Conservation (phyloP, 495 filamentous ascomycete genomes). For the Penicillium subrubescens region DNA sequence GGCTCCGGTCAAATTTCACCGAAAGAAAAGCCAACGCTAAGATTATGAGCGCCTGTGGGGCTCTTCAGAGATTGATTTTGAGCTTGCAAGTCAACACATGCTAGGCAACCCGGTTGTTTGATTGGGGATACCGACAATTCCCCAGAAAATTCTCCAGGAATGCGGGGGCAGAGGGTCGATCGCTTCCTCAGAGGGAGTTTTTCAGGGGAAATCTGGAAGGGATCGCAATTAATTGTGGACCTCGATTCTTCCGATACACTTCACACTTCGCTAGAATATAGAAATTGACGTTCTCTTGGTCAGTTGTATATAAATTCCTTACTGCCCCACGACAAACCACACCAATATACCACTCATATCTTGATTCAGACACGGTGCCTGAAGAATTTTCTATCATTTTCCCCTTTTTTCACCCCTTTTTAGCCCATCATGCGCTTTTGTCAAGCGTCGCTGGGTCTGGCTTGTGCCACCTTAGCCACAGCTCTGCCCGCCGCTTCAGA, state of each 20-base stretch:
- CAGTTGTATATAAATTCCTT: background rate
- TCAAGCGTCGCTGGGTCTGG: background rate
- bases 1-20: background rate
- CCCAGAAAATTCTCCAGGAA: background rate
- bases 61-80: background rate
- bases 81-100: background rate
- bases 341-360: background rate
- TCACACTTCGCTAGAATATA: background rate
- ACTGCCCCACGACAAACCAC: background rate
- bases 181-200: background rate
- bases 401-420: background rate
- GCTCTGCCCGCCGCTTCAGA: slow-evolving; percentile 4
- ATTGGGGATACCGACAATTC: background rate
- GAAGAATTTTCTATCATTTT: background rate
- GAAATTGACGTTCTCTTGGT: background rate
- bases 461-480: background rate
- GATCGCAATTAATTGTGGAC: background rate
- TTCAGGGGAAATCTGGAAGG: background rate
- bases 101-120: background rate
- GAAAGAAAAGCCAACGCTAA: background rate
- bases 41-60: background rate
- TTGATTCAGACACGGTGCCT: background rate
- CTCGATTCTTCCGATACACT: background rate
- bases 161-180: background rate
- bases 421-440: slow-evolving; percentile 5